These are phyloP conservation scores for Closterium sp. DNA, from an alignment of 139 green algal genomes.

Conservation along the genomic window DNA sequence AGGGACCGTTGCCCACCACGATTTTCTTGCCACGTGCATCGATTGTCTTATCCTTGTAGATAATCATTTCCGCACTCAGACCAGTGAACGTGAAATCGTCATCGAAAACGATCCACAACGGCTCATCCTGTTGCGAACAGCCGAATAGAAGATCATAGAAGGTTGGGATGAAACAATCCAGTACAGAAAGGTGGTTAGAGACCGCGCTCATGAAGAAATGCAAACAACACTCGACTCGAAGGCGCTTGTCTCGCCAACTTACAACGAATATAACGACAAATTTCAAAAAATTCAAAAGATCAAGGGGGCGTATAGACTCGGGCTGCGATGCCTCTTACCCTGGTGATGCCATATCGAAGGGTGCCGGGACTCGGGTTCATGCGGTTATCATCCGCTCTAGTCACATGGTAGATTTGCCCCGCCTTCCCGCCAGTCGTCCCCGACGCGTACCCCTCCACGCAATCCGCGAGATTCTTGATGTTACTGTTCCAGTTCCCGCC, in stretches of 20 bases:
- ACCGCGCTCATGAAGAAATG: no score
- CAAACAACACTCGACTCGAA: no score
- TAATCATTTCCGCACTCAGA: background rate
- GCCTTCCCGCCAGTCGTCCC: background rate
- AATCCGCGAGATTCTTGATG: background rate
- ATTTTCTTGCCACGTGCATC: background rate
- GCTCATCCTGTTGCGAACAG: background rate
- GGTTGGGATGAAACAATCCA: no score
- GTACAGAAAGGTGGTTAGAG: no score
- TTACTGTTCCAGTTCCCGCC: slow-evolving; percentile 4
- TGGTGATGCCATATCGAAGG: background rate
- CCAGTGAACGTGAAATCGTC: background rate
- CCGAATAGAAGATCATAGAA: no score
- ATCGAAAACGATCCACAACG: slow-evolving; percentile 11
- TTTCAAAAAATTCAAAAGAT: no score
- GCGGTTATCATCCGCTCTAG: background rate
- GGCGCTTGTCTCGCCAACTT: no score
- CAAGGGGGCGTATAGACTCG: no score
- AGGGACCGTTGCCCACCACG: background rate
- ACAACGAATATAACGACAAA: no score
- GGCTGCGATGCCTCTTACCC: no score
- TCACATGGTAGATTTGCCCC: background rate
- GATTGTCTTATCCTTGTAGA: background rate
- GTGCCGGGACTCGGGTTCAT: background rate
- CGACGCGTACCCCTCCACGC: background rate